These are phyloP conservation scores for Nicotiana attenuata DNA, from an alignment of 257 asterid species.

Conservation along the genomic window DNA sequence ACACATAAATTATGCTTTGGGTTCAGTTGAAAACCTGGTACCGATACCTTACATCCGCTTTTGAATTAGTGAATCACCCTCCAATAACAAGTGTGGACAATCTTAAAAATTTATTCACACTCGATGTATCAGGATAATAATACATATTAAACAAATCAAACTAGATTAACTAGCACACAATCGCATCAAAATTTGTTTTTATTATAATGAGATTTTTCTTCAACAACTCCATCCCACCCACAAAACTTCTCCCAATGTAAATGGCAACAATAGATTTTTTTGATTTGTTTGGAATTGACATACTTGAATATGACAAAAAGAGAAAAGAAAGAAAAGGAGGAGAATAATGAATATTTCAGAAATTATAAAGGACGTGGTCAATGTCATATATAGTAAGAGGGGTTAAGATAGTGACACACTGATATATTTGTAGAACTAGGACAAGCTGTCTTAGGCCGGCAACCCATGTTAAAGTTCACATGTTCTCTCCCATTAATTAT, in stretches of 20 bases:
- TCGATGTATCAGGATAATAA: too few relatives aligned
- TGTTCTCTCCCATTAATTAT: constrained; percentile 25
- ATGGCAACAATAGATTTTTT: background rate
- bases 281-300: background rate
- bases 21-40: too few relatives aligned
- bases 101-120: too few relatives aligned
- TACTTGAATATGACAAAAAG: background rate
- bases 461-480: constrained; percentile 62
- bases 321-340: too few relatives aligned
- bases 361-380: constrained; percentile 8
- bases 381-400: background rate
- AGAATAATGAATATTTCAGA: background rate
- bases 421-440: background rate
- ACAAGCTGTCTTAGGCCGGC: constrained; percentile 52
- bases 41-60: too few relatives aligned
- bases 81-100: too few relatives aligned
- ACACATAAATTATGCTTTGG: too few relatives aligned
- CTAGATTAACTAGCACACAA: too few relatives aligned
- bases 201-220: background rate
- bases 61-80: too few relatives aligned
- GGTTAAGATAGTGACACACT: constrained; percentile 10
- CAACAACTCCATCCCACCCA: background rate
- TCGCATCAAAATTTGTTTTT: too few relatives aligned
- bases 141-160: background rate
- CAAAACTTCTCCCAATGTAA: background rate